Evolutionary conservation across 805 yeast genomes (phyloP).

Genomic region (Starmerella apis): DNA sequence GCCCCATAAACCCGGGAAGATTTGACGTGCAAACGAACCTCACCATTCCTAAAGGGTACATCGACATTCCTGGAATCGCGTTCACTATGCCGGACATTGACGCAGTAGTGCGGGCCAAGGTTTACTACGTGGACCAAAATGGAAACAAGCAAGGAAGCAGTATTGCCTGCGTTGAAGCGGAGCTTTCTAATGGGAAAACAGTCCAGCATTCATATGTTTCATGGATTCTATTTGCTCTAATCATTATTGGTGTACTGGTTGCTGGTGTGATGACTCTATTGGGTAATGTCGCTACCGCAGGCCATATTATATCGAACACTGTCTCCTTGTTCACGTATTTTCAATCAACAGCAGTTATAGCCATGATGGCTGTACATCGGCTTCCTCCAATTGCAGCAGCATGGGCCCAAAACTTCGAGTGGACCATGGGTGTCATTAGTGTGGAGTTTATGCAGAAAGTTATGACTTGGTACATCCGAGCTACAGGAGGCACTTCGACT

Average conservation of each 20-base stretch:
- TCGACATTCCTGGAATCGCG: slow-evolving; percentile 66
- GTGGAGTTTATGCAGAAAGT: slow-evolving; percentile 58
- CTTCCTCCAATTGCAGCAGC: slow-evolving; percentile 97
- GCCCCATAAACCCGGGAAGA: slow-evolving; percentile 85
- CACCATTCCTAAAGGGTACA: slow-evolving; percentile 35
- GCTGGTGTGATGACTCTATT: slow-evolving; percentile 78
- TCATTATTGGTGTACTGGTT: slow-evolving; percentile 77
- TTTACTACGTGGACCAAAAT: slow-evolving; percentile 42
- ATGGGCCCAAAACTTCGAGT: slow-evolving; percentile 93
- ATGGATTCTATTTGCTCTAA: slow-evolving; percentile 91
- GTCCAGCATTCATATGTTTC: slow-evolving; percentile 86
- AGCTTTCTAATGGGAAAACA: slow-evolving; percentile 76
- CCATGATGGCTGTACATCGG: slow-evolving; percentile 88
- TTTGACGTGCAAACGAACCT: slow-evolving; percentile 53
- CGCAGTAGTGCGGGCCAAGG: slow-evolving; percentile 72
- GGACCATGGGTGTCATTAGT: slow-evolving; percentile 88
- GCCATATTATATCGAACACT: slow-evolving; percentile 94
- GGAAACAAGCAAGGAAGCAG: slow-evolving; percentile 28
- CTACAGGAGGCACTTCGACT: slow-evolving; percentile 85
- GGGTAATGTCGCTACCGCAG: slow-evolving; percentile 87
- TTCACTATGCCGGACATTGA: slow-evolving; percentile 89
- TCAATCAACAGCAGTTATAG: slow-evolving; percentile 81
- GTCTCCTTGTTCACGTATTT: slow-evolving; percentile 86
- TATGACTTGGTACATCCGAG: slow-evolving; percentile 26
- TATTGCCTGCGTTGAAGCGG: slow-evolving; percentile 88